A percentile compares a stretch with the other conserved stretches of the same genome.
Evolutionary conservation across 208 protist species (phyloP).

Genomic region (Crithidia mellificae): DNA sequence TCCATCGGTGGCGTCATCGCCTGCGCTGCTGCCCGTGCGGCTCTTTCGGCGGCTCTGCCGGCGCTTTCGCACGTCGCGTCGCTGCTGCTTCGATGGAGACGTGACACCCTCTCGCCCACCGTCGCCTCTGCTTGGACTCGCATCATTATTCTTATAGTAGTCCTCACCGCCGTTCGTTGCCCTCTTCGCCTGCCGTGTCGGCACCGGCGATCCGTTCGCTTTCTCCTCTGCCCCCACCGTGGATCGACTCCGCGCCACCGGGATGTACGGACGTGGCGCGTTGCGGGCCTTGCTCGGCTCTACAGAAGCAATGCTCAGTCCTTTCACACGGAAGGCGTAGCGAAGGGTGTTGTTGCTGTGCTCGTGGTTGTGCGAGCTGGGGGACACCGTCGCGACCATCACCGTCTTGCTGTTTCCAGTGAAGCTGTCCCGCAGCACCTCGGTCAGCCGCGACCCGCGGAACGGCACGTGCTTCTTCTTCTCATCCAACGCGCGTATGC

Average conservation of each 20-base stretch:
- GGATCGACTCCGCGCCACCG: slow-evolving; percentile 7
- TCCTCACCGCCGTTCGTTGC: background rate
- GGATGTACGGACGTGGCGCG: slow-evolving; percentile 43
- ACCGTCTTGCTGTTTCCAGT: slow-evolving; percentile 96
- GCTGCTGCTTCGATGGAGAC: slow-evolving; percentile 8
- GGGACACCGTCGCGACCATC: slow-evolving; percentile 97
- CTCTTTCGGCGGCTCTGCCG: background rate
- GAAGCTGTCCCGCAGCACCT: slow-evolving; percentile 96
- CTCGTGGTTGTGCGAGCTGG: slow-evolving; percentile 87
- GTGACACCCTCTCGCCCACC: background rate
- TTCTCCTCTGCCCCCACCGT: background rate
- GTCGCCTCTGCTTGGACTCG: background rate
- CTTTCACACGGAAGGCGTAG: slow-evolving; percentile 97
- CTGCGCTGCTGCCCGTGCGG: background rate
- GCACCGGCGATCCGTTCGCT: slow-evolving; percentile 8
- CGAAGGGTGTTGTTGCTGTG: slow-evolving; percentile 99
- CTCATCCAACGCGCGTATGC: slow-evolving; percentile 96
- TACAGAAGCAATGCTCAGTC: slow-evolving; percentile 65
- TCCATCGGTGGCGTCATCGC: background rate
- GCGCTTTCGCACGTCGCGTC: background rate
- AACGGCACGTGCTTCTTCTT: slow-evolving; percentile 97
- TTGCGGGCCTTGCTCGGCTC: slow-evolving; percentile 72
- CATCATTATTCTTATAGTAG: background rate
- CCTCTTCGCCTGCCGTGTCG: background rate
- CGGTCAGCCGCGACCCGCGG: slow-evolving; percentile 97